Evolutionary conservation across 768 basidiomycete genomes (phyloP).

Genomic region (Lactarius vividus): DNA sequence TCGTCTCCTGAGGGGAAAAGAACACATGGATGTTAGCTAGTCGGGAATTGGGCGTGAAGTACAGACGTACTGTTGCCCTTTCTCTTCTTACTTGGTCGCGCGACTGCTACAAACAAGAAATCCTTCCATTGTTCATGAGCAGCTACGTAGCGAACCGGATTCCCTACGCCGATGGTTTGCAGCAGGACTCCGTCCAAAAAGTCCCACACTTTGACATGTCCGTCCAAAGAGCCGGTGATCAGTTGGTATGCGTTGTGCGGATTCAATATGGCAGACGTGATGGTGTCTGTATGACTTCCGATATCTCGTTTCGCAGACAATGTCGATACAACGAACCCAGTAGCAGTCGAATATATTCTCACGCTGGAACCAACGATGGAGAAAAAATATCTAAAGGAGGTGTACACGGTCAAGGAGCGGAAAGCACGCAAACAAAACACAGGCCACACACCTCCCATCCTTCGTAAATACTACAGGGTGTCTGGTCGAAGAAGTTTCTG

Average conservation of each 20-base stretch:
- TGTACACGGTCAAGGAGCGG: slow-evolving; percentile 23
- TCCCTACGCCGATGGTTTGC: slow-evolving; percentile 65
- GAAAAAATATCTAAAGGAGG: slow-evolving; percentile 74
- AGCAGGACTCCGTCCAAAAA: slow-evolving; percentile 81
- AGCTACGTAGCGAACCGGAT: slow-evolving; percentile 69
- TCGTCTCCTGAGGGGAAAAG: slow-evolving; percentile 4
- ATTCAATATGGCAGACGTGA: slow-evolving; percentile 75
- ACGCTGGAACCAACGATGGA: slow-evolving; percentile 76
- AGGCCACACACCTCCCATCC: slow-evolving; percentile 69
- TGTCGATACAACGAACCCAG: slow-evolving; percentile 79
- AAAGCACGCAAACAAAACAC: neutral
- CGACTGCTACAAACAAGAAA: slow-evolving; percentile 64
- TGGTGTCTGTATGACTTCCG: slow-evolving; percentile 45
- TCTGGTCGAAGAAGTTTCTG: slow-evolving; percentile 62
- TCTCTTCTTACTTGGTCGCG: slow-evolving; percentile 48
- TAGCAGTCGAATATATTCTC: slow-evolving; percentile 78
- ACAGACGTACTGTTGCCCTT: slow-evolving; percentile 33
- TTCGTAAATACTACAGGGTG: slow-evolving; percentile 79
- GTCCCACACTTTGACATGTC: slow-evolving; percentile 90
- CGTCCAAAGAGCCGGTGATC: slow-evolving; percentile 80
- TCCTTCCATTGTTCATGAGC: slow-evolving; percentile 68
- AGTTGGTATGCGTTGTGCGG: slow-evolving; percentile 89
- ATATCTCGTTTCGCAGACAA: slow-evolving; percentile 52
- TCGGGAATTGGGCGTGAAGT: neutral
- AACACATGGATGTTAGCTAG: neutral